A percentile compares a stretch with the other conserved stretches of the same genome.
phyloP scores from a whole-genome alignment of 169 alveolate genomes.

The Plasmodium vivax region DNA sequence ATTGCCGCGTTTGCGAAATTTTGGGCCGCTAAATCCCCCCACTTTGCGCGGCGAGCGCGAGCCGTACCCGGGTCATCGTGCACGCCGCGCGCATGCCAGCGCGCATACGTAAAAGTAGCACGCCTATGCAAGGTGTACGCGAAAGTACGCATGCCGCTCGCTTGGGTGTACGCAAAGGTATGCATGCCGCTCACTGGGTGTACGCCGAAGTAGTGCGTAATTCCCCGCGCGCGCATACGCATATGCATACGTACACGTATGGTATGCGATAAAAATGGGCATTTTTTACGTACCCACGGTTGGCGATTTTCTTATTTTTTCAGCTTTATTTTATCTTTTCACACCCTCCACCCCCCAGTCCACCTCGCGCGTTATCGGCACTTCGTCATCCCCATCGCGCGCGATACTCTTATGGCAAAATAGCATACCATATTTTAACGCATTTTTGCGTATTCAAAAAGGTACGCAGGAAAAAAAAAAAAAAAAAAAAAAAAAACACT shows the following conservation, averaged over 20 bases:
- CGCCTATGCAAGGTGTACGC: not conserved
- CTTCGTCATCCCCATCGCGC: not conserved
- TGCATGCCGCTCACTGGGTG: not conserved
- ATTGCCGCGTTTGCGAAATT: not conserved
- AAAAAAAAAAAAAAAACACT: not conserved
- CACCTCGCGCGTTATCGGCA: not conserved
- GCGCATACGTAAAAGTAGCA: not conserved
- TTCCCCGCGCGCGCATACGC: not conserved
- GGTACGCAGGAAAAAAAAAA: not conserved
- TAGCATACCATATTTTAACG: not conserved
- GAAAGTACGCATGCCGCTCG: not conserved
- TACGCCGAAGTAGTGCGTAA: not conserved
- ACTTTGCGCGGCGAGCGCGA: not conserved
- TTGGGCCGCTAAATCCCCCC: not conserved
- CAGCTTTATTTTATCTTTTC: not conserved
- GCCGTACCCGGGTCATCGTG: not conserved
- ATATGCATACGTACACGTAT: not conserved
- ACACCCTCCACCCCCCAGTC: not conserved
- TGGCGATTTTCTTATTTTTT: not conserved
- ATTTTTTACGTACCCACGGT: not conserved
- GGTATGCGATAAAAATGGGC: not conserved
- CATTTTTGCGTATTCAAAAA: not conserved
- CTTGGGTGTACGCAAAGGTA: not conserved
- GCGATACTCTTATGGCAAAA: not conserved
- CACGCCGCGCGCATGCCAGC: not conserved